A percentile compares a stretch with the other conserved stretches of the same genome.
phyloP scores from a whole-genome alignment of 306 rosid species.

The Erythrophleum fordii region DNA sequence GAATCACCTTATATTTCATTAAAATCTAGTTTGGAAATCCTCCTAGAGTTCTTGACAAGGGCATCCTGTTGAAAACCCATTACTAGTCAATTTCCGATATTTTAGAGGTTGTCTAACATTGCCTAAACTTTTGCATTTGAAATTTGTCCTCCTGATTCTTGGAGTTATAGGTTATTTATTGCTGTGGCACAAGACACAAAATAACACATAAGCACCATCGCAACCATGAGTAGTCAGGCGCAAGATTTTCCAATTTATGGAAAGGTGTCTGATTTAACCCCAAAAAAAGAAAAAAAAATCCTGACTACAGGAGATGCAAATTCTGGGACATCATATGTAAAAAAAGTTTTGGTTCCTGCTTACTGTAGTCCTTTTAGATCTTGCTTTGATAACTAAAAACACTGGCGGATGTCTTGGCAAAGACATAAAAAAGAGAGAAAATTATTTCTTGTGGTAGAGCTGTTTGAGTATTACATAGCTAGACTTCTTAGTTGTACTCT shows the following conservation, averaged over 20 bases:
- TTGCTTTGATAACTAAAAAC: neutral
- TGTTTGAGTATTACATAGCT: neutral
- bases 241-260: no score
- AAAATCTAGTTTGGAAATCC: conserved; percentile 8
- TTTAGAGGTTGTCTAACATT: neutral
- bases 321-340: neutral
- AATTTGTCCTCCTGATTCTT: conserved; percentile 1
- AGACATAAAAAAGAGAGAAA: neutral
- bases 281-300: no score
- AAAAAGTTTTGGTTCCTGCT: neutral
- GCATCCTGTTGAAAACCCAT: neutral
- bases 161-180: neutral
- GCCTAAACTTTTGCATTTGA: neutral
- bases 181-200: neutral
- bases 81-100: neutral
- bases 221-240: no score
- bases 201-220: neutral
- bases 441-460: neutral
- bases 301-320: neutral
- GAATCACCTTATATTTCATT: conserved; percentile 16
- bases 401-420: neutral
- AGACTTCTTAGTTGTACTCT: neutral
- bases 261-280: no score
- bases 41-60: neutral
- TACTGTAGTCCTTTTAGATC: neutral